These are phyloP conservation scores for Diplodia corticola DNA, from an alignment of 2,329 filamentous ascomycete genomes.

Conservation along the genomic window DNA sequence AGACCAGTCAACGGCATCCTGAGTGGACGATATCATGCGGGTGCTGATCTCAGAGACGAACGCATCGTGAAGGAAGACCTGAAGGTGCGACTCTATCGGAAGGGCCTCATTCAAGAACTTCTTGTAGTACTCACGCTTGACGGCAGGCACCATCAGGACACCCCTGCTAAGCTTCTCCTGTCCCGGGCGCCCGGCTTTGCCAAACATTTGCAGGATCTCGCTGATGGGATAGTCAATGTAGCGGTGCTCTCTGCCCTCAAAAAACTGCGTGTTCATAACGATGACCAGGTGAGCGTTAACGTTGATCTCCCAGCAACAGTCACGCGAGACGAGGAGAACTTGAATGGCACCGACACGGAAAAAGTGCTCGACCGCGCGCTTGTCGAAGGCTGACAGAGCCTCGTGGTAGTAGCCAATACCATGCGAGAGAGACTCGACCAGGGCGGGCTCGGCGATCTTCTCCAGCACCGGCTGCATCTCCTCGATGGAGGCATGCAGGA, in stretches of 20 bases:
- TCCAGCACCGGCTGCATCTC: constrained; percentile 81
- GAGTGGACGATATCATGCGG: constrained; percentile 90
- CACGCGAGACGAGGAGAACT: constrained; percentile 76
- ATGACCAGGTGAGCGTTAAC: constrained; percentile 86
- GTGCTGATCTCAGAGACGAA: constrained; percentile 98
- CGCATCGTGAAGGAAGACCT: constrained; percentile 88
- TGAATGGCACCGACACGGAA: constrained; percentile 89
- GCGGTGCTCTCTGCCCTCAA: constrained; percentile 92
- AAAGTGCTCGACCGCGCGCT: constrained; percentile 88
- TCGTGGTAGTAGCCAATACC: constrained; percentile 98
- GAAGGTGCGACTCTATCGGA: constrained; percentile 91
- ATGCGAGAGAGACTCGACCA: constrained; percentile 87
- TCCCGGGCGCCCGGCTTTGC: constrained; percentile 78
- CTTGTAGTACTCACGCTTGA: constrained; percentile 97
- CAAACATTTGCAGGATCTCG: constrained; percentile 97
- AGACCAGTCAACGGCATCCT: constrained; percentile 97
- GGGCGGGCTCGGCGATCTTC: constrained; percentile 78
- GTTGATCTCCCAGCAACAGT: constrained; percentile 95
- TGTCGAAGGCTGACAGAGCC: constrained; percentile 83
- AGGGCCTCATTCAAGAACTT: constrained; percentile 97
- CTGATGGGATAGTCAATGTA: constrained; percentile 95
- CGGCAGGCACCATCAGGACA: constrained; percentile 92
- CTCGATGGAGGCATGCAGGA: constrained; percentile 79
- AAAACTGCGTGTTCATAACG: constrained; percentile 97
- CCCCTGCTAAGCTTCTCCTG: constrained; percentile 81